Conservation (phyloP, 345 rosid species). For the Lepidium didymum region DNA sequence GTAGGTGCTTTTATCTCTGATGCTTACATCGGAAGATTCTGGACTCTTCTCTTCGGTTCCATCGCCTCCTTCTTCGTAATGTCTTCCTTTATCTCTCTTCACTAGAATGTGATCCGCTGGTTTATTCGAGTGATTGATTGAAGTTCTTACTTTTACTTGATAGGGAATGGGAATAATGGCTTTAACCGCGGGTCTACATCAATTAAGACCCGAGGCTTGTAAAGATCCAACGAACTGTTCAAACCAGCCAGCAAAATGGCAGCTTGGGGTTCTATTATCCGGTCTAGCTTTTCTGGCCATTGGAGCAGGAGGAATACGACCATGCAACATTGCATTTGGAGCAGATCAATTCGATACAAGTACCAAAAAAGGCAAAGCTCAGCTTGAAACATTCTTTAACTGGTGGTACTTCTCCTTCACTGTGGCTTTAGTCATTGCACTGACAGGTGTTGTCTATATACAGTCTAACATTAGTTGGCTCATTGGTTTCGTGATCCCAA, state of each 20-base stretch:
- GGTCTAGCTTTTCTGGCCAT: conserved; percentile 49
- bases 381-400: conserved; percentile 62
- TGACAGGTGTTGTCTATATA: conserved; percentile 55
- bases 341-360: conserved; percentile 64
- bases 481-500: conserved; percentile 55
- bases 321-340: conserved; percentile 79
- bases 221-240: conserved; percentile 23
- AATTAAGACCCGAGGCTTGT: conserved; percentile 43
- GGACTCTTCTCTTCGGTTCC: conserved; percentile 53
- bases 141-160: not conserved
- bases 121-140: not conserved
- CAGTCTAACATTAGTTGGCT: conserved; percentile 67
- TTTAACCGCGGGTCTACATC: conserved; percentile 39
- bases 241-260: conserved; percentile 36
- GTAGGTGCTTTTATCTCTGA: conserved; percentile 65
- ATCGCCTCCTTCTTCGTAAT: conserved; percentile 45
- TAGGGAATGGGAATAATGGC: conserved; percentile 63
- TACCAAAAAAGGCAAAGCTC: conserved; percentile 44
- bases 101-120: not conserved
- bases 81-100: not conserved
- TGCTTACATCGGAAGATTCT: conserved; percentile 50
- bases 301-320: conserved; percentile 67
- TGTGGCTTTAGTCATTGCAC: conserved; percentile 44
- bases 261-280: conserved; percentile 36
- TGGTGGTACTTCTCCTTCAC: conserved; percentile 86